Percentiles rank a stretch among this genome's conserved stretches.
phyloP scores from a whole-genome alignment of 2,329 filamentous ascomycete species.

The Sarocladiaceae sp. region DNA sequence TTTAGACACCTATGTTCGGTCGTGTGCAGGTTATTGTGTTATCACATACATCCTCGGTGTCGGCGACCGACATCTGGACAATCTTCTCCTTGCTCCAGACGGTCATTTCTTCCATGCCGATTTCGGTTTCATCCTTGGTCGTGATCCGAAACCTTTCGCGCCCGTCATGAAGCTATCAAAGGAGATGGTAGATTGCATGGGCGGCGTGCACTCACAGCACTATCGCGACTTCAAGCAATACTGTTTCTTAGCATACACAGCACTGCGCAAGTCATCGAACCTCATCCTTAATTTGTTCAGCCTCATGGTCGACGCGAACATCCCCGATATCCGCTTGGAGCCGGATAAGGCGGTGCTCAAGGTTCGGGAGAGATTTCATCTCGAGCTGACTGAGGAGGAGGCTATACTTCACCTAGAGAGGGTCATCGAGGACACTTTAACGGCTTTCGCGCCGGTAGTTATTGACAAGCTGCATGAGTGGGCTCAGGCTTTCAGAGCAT shows the following conservation, averaged over 20 bases:
- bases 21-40: slow-evolving; percentile 95
- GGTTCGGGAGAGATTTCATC: slow-evolving; percentile 88
- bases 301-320: slow-evolving; percentile 96
- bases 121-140: slow-evolving; percentile 95
- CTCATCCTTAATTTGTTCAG: slow-evolving; percentile 93
- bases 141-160: slow-evolving; percentile 95
- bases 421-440: slow-evolving; percentile 86
- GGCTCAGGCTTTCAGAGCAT: slow-evolving; percentile 82
- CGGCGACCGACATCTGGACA: slow-evolving; percentile 92
- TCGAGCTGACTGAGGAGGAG: slow-evolving; percentile 89
- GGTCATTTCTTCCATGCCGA: slow-evolving; percentile 98
- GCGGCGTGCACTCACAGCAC: slow-evolving; percentile 73
- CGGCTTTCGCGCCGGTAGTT: slow-evolving; percentile 85
- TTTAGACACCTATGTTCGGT: slow-evolving; percentile 92
- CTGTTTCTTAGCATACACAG: slow-evolving; percentile 91
- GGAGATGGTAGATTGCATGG: slow-evolving; percentile 99
- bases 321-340: slow-evolving; percentile 89
- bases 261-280: slow-evolving; percentile 82
- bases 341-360: slow-evolving; percentile 92
- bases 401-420: slow-evolving; percentile 83
- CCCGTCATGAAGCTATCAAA: slow-evolving; percentile 95
- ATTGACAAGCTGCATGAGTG: slow-evolving; percentile 94
- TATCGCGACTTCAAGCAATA: slow-evolving; percentile 92
- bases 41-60: slow-evolving; percentile 98
- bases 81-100: slow-evolving; percentile 83